Evolutionary conservation across 2,329 filamentous ascomycete species (phyloP), one percentile per base, ranked within the genome.

Genomic region (Penicillium expansum): DNA sequence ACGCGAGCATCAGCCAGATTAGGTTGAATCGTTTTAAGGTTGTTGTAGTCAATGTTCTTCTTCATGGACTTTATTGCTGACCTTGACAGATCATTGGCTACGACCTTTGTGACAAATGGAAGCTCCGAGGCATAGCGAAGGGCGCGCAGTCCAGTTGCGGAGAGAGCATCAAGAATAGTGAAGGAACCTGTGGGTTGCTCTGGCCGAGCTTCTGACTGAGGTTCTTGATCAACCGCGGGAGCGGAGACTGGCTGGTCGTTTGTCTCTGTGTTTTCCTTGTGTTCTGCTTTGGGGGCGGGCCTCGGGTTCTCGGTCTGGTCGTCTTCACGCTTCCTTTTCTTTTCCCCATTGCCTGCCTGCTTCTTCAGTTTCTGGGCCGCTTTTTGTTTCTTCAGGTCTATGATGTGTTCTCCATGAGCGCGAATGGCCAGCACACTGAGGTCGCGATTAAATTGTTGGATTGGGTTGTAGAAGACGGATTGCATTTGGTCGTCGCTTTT

Each of bases 361-460:
- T 65, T 74, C 59, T 75, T 63, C 58, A 69, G 71, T 49, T 67
- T 75, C 62, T 71, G 72, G 47, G 72, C 74, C 16, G 72, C 74
- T 63, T 80, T 83, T 63, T 79, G 78, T 65, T 80, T 79, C 71
- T 80, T 83, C 60, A 82, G 76, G 18, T 86, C 70, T 5, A 83
- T 66, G 32, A 75, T 68, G 67, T 91, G 86, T 64, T 94, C 86
- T 1, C 90, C 91, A 72, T 93, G 96, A 0, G 90, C 89, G 69
- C 90, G 91, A 73, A 99, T 96, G 0, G 91, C 91, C 14, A 99
- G 82, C 27, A 97, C 91, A 59, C 91, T 97, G 63, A 99, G 77
- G 71, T 99, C 94, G 45, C 95, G 89, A 75, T 99, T 99, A 81
- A 97, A 99, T 72, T 99, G 94, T 72, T 99, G 94, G 53, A 99